These are phyloP conservation scores for Xerocomus spinulosus DNA, from an alignment of 768 basidiomycete genomes.

Conservation along the genomic window DNA sequence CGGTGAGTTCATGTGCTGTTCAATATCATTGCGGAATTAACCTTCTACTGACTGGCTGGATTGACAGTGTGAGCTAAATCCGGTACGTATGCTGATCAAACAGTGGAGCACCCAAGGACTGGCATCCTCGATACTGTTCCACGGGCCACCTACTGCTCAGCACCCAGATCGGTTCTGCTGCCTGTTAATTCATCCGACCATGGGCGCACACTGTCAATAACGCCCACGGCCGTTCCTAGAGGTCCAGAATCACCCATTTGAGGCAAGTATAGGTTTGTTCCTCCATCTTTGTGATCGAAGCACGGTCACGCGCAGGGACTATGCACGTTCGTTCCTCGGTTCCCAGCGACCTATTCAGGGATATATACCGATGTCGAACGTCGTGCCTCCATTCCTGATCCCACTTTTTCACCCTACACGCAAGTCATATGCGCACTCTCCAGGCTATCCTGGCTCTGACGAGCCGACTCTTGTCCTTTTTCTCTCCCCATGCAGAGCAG, in stretches of 20 bases:
- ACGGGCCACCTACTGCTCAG: too few relatives aligned
- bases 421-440: constrained; percentile 6
- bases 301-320: not conserved
- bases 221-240: too few relatives aligned
- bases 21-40: not conserved
- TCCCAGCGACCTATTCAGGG: not conserved
- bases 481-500: not conserved
- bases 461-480: constrained; percentile 2
- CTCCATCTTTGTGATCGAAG: constrained; percentile 3
- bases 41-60: too few relatives aligned
- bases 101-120: too few relatives aligned
- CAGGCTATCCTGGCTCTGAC: not conserved
- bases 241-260: not conserved
- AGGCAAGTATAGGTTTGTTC: not conserved
- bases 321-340: not conserved
- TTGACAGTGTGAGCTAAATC: not conserved
- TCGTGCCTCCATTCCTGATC: too few relatives aligned
- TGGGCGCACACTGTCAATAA: too few relatives aligned
- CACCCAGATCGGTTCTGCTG: not conserved
- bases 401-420: not conserved
- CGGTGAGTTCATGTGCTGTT: not conserved
- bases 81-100: not conserved
- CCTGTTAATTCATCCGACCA: not conserved
- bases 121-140: not conserved
- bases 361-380: not conserved